phyloP scores from a whole-genome alignment of 768 basidiomycete species.

The Neoboletus magnificus region DNA sequence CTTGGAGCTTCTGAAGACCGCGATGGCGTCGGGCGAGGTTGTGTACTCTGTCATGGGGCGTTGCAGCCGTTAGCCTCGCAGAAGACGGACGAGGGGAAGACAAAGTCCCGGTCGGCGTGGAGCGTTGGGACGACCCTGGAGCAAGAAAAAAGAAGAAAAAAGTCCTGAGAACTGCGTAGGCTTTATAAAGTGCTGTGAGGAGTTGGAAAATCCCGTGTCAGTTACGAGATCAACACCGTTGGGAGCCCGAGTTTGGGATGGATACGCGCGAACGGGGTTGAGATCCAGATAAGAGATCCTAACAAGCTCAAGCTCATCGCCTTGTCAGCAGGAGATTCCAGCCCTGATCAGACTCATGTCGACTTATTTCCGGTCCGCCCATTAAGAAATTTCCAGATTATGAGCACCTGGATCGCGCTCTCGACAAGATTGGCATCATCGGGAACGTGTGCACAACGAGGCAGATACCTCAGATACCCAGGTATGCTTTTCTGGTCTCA shows the following conservation, averaged over 20 bases:
- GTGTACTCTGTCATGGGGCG: slow-evolving; percentile 63
- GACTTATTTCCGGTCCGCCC: slow-evolving; percentile 30
- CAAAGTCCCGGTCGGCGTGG: not conserved
- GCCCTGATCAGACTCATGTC: slow-evolving; percentile 26
- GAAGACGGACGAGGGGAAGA: not conserved
- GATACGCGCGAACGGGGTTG: not conserved
- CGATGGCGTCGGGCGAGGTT: slow-evolving; percentile 53
- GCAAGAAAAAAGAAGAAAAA: slow-evolving; percentile 6
- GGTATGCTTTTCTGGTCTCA: not conserved
- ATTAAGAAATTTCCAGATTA: slow-evolving; percentile 15
- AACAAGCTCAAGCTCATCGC: slow-evolving; percentile 4
- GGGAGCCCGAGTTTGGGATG: not conserved
- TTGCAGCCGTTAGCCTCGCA: not conserved
- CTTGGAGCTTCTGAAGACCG: slow-evolving; percentile 55
- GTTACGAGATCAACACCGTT: slow-evolving; percentile 22
- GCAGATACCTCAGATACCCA: slow-evolving; percentile 19
- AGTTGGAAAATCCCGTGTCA: slow-evolving; percentile 24
- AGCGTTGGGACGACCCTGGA: not conserved
- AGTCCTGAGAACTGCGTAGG: slow-evolving; percentile 2
- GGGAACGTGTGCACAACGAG: slow-evolving; percentile 31
- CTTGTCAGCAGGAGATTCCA: slow-evolving; percentile 10
- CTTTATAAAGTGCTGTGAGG: slow-evolving; percentile 26
- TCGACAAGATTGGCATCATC: slow-evolving; percentile 28
- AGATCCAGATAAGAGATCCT: slow-evolving; percentile 26
- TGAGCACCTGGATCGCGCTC: slow-evolving; percentile 16